Conservation (phyloP, 805 yeast genomes). For the Lachancea sp. region DNA sequence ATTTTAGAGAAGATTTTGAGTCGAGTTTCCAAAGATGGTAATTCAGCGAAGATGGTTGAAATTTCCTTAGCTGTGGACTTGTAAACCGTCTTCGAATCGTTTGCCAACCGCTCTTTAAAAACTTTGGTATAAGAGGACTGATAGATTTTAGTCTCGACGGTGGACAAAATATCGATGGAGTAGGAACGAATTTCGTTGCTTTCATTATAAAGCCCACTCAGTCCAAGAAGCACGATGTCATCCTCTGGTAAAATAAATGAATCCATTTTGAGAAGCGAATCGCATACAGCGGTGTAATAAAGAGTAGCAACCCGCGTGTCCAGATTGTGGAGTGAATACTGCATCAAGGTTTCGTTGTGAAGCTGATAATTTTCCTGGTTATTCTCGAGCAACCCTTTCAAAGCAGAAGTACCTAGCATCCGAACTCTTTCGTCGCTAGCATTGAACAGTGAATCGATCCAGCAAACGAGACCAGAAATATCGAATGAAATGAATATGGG, state of each 20-base stretch:
- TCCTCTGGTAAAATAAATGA: constrained; percentile 48
- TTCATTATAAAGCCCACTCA: constrained; percentile 74
- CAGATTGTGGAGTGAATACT: constrained; percentile 58
- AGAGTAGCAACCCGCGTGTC: constrained; percentile 49
- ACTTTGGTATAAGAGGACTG: constrained; percentile 48
- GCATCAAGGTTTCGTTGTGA: constrained; percentile 54
- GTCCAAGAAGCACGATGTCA: constrained; percentile 66
- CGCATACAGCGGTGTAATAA: constrained; percentile 67
- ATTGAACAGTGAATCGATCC: constrained; percentile 73
- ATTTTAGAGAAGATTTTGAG: constrained; percentile 61
- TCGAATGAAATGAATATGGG: constrained; percentile 61
- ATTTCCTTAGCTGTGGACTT: constrained; percentile 79
- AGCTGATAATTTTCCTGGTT: constrained; percentile 51
- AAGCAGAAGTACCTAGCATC: constrained; percentile 61
- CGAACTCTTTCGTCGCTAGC: constrained; percentile 52
- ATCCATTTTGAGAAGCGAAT: constrained; percentile 48
- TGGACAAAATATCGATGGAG: constrained; percentile 65
- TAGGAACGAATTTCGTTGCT: constrained; percentile 58
- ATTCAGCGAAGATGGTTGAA: constrained; percentile 64
- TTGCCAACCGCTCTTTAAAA: constrained; percentile 64
- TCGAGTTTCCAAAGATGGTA: constrained; percentile 51
- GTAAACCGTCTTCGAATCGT: constrained; percentile 74
- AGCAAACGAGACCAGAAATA: constrained; percentile 55
- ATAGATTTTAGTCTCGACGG: constrained; percentile 55
- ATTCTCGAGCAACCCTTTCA: constrained; percentile 55